A percentile compares a stretch with the other conserved stretches of the same genome.
phyloP scores from a whole-genome alignment of 306 rosid genomes.

The Ziziphus jujuba region DNA sequence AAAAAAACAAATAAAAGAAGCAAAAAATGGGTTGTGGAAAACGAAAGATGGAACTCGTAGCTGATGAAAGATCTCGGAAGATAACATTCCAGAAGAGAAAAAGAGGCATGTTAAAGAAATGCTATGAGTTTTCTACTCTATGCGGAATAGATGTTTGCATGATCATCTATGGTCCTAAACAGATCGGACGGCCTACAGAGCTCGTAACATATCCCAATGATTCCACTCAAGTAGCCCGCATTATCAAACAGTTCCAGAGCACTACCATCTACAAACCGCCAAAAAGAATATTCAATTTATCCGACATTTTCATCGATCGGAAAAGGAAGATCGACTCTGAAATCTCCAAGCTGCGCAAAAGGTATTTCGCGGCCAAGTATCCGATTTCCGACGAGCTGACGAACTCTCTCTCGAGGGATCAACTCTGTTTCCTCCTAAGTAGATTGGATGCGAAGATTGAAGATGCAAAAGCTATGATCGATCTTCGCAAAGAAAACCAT shows the following conservation, averaged over 20 bases:
- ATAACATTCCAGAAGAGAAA: constrained; percentile 34
- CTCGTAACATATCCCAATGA: constrained; percentile 5
- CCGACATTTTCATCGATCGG: not conserved
- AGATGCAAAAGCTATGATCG: not conserved
- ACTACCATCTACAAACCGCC: not conserved
- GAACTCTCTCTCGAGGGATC: not conserved
- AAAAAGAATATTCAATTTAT: not conserved
- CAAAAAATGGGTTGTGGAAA: constrained; percentile 32
- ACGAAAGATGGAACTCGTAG: constrained; percentile 25
- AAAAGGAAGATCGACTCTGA: constrained; percentile 8
- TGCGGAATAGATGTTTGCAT: constrained; percentile 23
- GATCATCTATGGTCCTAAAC: not conserved
- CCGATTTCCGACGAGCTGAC: not conserved
- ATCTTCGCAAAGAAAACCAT: not conserved
- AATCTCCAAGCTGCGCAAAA: not conserved
- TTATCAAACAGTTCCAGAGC: not conserved
- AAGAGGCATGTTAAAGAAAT: constrained; percentile 27
- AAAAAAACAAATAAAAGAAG: too few relatives aligned
- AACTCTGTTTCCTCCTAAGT: not conserved
- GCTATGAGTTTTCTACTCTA: constrained; percentile 26
- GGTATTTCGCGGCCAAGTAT: not conserved
- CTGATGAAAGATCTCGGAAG: constrained; percentile 21
- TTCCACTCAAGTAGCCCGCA: not conserved
- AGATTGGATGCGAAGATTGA: not conserved
- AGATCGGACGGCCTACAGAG: not conserved